A percentile compares a stretch with the other conserved stretches of the same genome.
These are phyloP conservation scores for Clitoria ternatea DNA, from an alignment of 306 rosid species.

Conservation along the genomic window DNA sequence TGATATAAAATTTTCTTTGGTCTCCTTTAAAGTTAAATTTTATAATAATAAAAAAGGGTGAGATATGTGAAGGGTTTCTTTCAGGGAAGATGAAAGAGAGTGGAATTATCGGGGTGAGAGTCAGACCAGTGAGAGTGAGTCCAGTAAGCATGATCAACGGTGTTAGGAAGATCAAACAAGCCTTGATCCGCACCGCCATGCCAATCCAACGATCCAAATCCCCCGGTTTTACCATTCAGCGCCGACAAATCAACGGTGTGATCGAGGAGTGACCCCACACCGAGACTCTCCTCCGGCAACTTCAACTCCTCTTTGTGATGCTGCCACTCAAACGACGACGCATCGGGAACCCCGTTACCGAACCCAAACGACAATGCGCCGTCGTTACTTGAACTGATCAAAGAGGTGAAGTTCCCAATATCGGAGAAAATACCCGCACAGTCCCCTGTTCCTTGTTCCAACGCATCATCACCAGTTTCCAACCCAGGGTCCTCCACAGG, in stretches of 20 bases:
- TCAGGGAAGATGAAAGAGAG: conserved; percentile 84
- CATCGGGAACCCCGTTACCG: conserved; percentile 31
- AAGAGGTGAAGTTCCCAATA: conserved; percentile 63
- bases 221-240: conserved; percentile 39
- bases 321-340: conserved; percentile 57
- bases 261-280: conserved; percentile 40
- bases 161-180: conserved; percentile 76
- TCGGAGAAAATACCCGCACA: conserved; percentile 73
- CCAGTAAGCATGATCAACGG: conserved; percentile 94
- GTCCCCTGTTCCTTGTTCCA: conserved; percentile 37
- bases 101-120: conserved; percentile 62
- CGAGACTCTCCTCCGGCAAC: conserved; percentile 44
- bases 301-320: conserved; percentile 47
- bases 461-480: conserved; percentile 24
- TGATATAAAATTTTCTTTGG: conserved; percentile 23
- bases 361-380: conserved; percentile 54
- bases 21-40: neutral
- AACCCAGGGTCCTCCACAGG: conserved; percentile 27
- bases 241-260: conserved; percentile 55
- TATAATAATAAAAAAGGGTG: neutral
- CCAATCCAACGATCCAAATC: conserved; percentile 89
- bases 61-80: neutral
- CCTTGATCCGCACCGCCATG: conserved; percentile 60
- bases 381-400: conserved; percentile 55
- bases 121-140: conserved; percentile 80